Evolutionary conservation across 768 basidiomycete species (phyloP).

Genomic region (Rhizopogon vulgaris): DNA sequence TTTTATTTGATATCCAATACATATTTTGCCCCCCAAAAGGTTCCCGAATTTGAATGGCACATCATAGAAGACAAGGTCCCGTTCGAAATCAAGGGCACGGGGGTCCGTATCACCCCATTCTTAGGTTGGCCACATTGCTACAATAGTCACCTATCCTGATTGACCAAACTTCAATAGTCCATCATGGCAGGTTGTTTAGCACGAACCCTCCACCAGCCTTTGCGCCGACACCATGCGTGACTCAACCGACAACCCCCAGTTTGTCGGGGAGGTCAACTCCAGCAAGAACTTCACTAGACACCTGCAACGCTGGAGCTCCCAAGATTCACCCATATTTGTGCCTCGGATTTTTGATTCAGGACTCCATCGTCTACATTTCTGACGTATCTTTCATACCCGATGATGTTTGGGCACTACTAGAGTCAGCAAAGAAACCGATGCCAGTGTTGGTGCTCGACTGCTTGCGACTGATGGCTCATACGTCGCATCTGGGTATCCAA

Average conservation of each 20-base stretch:
- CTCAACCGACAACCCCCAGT: constrained; percentile 31
- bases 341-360: constrained; percentile 65
- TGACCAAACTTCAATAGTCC: constrained; percentile 36
- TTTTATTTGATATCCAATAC: neutral
- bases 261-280: constrained; percentile 25
- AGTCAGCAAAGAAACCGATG: constrained; percentile 16
- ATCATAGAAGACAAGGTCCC: constrained; percentile 64
- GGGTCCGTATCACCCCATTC: constrained; percentile 60
- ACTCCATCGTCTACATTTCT: constrained; percentile 68
- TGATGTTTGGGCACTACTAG: constrained; percentile 53
- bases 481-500: constrained; percentile 75
- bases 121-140: constrained; percentile 37
- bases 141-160: neutral
- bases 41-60: constrained; percentile 81
- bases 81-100: constrained; percentile 63
- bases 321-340: constrained; percentile 53
- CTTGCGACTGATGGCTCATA: constrained; percentile 56
- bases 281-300: constrained; percentile 11
- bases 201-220: constrained; percentile 31
- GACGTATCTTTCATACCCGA: constrained; percentile 82
- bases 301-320: neutral
- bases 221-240: constrained; percentile 33
- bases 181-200: constrained; percentile 67
- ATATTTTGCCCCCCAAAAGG: constrained; percentile 31
- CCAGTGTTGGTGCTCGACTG: constrained; percentile 75